A percentile compares a stretch with the other conserved stretches of the same genome.
These are phyloP conservation scores for Mrakia frigida DNA, from an alignment of 768 basidiomycete species.

Conservation along the genomic window DNA sequence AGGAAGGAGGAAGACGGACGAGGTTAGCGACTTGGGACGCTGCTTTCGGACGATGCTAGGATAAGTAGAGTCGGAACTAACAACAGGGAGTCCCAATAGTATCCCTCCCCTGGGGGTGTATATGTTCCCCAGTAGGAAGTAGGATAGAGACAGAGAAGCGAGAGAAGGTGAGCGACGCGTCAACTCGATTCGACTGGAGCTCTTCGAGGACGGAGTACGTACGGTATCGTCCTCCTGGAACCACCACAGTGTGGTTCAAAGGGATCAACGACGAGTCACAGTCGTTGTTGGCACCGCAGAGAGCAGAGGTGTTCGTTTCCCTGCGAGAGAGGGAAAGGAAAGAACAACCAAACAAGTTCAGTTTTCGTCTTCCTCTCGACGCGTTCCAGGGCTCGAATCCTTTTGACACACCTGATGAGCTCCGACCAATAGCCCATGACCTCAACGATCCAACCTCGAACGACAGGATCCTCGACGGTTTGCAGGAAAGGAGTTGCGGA, in stretches of 20 bases:
- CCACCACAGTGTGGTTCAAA: constrained; percentile 82
- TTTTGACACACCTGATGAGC: constrained; percentile 51
- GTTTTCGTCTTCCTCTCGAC: constrained; percentile 5
- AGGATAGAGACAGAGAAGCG: no score
- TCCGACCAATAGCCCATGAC: constrained; percentile 82
- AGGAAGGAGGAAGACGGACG: neutral
- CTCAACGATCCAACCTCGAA: constrained; percentile 66
- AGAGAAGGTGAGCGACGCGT: neutral
- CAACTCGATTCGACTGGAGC: constrained; percentile 16
- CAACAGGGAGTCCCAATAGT: constrained; percentile 41
- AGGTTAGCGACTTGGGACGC: neutral
- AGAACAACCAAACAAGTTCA: neutral
- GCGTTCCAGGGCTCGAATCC: no score
- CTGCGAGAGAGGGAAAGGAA: constrained; percentile 30
- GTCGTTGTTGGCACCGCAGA: constrained; percentile 53
- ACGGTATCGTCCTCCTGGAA: constrained; percentile 80
- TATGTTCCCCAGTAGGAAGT: no score
- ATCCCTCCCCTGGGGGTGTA: constrained; percentile 37
- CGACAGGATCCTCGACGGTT: constrained; percentile 63
- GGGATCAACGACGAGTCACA: constrained; percentile 86
- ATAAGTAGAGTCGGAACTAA: neutral
- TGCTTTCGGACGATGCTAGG: neutral
- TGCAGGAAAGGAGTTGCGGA: constrained; percentile 60
- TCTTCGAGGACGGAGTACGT: constrained; percentile 39
- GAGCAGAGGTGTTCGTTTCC: constrained; percentile 61